Evolutionary conservation across 805 yeast species (phyloP), one percentile per base, ranked within the genome.

Genomic region (Kockiozyma suomiensis): DNA sequence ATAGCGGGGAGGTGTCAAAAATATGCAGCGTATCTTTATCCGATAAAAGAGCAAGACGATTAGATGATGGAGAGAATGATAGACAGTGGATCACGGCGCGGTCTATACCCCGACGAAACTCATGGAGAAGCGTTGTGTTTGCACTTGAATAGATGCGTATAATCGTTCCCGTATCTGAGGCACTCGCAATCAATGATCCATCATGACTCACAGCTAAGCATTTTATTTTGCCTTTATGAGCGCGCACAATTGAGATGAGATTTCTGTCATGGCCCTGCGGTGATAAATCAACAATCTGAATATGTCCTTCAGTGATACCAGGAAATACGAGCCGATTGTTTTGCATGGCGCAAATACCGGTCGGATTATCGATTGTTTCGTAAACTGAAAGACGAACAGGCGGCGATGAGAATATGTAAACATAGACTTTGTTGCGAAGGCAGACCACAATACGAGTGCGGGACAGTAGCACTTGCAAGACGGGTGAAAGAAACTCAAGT

Each of bases 11-110:
- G n/a, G 85, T 77, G 70, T 86, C 88, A 75, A 84, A 94, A 2
- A 93, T 82, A 74, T 94, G 99, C 54, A 94, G 75, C 0, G 99
- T 94, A 66, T 84, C 86, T 70, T 93, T 94, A 74, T 90, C 97
- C 15, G 96, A 87, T 25, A 94, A 76, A 4, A 90, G 91, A 0
- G 97, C 97, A 50, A 94, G 77, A 68, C 84, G 82, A 10, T 84
- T 73, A 49, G 90, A 92, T 66, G 84, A 81, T 7, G 88, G 91
- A 4, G 93, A 86, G 71, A 93, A 91, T 55, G 85, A 85, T 86
- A 94, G 85, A 6, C 94, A 86, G 42, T 87, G 88, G 6, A 94
- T 82, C 17, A 80, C 78, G 0, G 97, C 97, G 54, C 85, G 81
- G 72, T 94, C 98, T 21, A 92, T 72, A 0, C 99, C 99, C 52